Percentiles rank a stretch among this genome's conserved stretches.
These are phyloP conservation scores for Boletus sensibilis DNA, from an alignment of 768 basidiomycete genomes.

Conservation along the genomic window DNA sequence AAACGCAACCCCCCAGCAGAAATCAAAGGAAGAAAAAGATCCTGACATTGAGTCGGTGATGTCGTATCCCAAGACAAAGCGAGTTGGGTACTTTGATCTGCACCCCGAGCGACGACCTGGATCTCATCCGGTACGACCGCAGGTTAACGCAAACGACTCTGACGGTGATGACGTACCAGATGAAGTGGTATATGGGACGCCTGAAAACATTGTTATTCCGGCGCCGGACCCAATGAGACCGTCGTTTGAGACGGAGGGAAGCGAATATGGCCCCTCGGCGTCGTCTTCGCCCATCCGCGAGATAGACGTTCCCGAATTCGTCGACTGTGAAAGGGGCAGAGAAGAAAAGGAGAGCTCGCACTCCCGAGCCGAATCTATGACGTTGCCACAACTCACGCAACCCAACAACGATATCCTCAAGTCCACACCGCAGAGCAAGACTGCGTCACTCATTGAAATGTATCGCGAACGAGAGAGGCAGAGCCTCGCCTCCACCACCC, in stretches of 20 bases:
- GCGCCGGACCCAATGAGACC: slow-evolving; percentile 29
- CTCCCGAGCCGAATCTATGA: slow-evolving; percentile 29
- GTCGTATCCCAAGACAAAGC: slow-evolving; percentile 35
- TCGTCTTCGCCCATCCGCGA: slow-evolving; percentile 27
- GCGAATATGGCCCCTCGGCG: slow-evolving; percentile 34
- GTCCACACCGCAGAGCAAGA: slow-evolving; percentile 50
- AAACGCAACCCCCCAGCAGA: slow-evolving; percentile 25
- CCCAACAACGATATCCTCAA: slow-evolving; percentile 13
- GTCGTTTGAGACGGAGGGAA: slow-evolving; percentile 34
- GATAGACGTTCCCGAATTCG: slow-evolving; percentile 33
- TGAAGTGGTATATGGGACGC: slow-evolving; percentile 33
- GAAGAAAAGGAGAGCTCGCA: slow-evolving; percentile 27
- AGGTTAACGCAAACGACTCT: slow-evolving; percentile 32
- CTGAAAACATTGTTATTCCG: slow-evolving; percentile 17
- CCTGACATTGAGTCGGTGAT: slow-evolving; percentile 45
- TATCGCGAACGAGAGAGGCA: slow-evolving; percentile 71
- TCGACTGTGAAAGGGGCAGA: slow-evolving; percentile 19
- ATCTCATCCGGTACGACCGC: slow-evolving; percentile 25
- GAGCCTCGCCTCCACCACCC: slow-evolving; percentile 3
- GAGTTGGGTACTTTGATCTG: slow-evolving; percentile 73
- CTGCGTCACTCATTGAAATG: slow-evolving; percentile 81
- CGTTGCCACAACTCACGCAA: slow-evolving; percentile 22
- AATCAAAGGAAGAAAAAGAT: slow-evolving; percentile 44
- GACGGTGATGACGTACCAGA: slow-evolving; percentile 37
- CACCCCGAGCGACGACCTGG: slow-evolving; percentile 68